Conservation (phyloP, 176 grass and related monocot species). For the Bonia amplexicaulis region DNA sequence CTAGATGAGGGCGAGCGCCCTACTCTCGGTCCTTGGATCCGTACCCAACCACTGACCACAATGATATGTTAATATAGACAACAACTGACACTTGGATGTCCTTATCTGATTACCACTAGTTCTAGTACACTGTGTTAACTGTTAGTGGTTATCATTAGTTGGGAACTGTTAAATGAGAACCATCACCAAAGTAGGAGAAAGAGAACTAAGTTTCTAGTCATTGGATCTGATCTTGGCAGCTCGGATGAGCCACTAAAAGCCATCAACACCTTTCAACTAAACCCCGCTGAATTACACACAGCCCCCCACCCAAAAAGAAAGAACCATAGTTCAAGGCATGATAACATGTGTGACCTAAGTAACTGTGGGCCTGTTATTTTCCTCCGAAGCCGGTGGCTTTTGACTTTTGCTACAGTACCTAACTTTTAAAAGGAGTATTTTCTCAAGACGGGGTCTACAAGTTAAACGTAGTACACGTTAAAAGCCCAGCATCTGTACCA, state of each 20-base stretch:
- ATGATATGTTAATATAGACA: not conserved
- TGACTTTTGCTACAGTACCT: too few species aligned
- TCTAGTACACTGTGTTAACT: not conserved
- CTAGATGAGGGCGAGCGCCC: too few species aligned
- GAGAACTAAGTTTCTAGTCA: not conserved
- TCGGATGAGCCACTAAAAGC: not conserved
- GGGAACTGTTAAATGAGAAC: not conserved
- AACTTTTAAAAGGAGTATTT: too few species aligned
- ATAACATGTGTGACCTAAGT: not conserved
- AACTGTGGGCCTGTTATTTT: too few species aligned
- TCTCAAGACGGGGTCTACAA: too few species aligned
- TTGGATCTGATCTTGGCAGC: not conserved
- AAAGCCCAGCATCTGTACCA: too few species aligned
- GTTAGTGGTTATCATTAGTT: not conserved
- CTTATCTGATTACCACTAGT: slow-evolving; percentile 3
- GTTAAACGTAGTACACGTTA: too few species aligned
- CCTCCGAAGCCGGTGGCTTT: too few species aligned
- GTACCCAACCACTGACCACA: too few species aligned
- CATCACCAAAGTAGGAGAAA: not conserved
- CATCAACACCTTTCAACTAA: not conserved
- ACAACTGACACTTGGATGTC: not conserved
- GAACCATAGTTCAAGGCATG: not conserved
- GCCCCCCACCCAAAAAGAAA: not conserved
- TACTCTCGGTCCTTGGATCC: too few species aligned
- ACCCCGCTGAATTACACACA: not conserved